Conservation (phyloP, 768 basidiomycete species). For the Kwoniella dejecticola region DNA sequence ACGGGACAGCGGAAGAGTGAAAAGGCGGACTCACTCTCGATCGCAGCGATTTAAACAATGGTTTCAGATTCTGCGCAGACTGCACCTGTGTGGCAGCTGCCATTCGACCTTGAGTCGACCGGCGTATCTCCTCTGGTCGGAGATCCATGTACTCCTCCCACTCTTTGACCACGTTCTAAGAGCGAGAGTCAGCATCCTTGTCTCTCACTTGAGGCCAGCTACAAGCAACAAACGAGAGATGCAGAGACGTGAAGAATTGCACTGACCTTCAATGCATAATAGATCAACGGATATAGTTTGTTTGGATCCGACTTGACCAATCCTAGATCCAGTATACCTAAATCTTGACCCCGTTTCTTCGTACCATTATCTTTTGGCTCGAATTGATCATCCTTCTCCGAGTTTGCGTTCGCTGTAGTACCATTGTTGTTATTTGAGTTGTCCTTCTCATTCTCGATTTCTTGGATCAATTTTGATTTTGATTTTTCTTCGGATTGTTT, state of each 20-base stretch:
- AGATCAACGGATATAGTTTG: constrained; percentile 94
- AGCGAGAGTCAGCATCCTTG: neutral
- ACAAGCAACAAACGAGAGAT: neutral
- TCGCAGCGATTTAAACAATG: constrained; percentile 85
- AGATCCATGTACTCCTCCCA: constrained; percentile 96
- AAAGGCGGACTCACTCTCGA: constrained; percentile 75
- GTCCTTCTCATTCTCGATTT: constrained; percentile 49
- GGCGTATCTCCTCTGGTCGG: constrained; percentile 84
- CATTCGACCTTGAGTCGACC: constrained; percentile 84
- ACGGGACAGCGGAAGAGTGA: too few species aligned
- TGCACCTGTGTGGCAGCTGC: constrained; percentile 95
- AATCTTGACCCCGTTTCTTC: constrained; percentile 46
- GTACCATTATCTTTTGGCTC: constrained; percentile 59
- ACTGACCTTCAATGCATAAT: constrained; percentile 79
- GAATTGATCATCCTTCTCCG: constrained; percentile 49
- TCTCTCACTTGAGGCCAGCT: neutral
- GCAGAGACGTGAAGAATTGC: too few species aligned
- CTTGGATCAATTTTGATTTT: constrained; percentile 57
- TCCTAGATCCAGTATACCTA: constrained; percentile 71
- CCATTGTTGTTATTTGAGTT: neutral
- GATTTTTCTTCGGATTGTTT: constrained; percentile 64
- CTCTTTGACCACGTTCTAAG: constrained; percentile 75
- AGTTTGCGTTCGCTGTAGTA: neutral
- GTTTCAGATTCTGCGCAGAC: constrained; percentile 94
- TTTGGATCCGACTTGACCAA: constrained; percentile 89